Base-by-base conservation (phyloP, 202 grass and related monocot genomes). In the Panicum virgatum region DNA sequence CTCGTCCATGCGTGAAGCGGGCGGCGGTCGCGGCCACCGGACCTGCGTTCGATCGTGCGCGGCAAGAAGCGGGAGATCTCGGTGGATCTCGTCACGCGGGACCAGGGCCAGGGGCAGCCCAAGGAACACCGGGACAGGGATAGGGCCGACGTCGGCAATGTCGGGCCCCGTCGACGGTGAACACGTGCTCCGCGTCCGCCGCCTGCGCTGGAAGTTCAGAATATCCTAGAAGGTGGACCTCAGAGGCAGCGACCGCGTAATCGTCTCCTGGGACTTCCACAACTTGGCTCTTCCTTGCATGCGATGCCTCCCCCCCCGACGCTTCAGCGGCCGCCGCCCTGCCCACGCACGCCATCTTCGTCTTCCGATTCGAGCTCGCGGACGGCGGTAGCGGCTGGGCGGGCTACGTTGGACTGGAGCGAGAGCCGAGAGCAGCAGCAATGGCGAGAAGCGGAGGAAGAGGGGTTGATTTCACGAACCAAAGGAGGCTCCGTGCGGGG, bases 151-250 rank as follows among this genome's bases (percentile, higher is more conserved):
- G 82, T 88, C 14, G 89, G 84, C 40, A n/a, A 78, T 99, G 90
- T 93, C 83, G 16, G 46, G 96, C 38, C 80, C 66, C 57, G 86
- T 99, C 62, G 92, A 99, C 73, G 96, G 96, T 45, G 79, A 88
- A 46, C 85, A 83, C 36, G 77, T 99, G 63, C 86, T 99, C 65
- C 92, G 96, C 76, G 79, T 98, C 19, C 91, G 93, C 14, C 91
- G 91, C 53, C 85, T 98, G 56, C 91, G 89, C 22, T 98, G 96
- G 96, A 98, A 98, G 82, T 98, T 98, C 62, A 82, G 96, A 45
- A 92, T 92, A 38, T 92, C 87, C 65, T 92, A 98, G 65, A 95
- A 73, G 70, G 73, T 96, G 20, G 89, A 91, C 51, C 71, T 98
- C 72, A 87, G 90, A 34, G 84, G 82, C 34, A 81, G 81, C 51